Percentiles rank a stretch among this genome's conserved stretches.
phyloP scores from a whole-genome alignment of 768 basidiomycete species.

The Boletales sp. region DNA sequence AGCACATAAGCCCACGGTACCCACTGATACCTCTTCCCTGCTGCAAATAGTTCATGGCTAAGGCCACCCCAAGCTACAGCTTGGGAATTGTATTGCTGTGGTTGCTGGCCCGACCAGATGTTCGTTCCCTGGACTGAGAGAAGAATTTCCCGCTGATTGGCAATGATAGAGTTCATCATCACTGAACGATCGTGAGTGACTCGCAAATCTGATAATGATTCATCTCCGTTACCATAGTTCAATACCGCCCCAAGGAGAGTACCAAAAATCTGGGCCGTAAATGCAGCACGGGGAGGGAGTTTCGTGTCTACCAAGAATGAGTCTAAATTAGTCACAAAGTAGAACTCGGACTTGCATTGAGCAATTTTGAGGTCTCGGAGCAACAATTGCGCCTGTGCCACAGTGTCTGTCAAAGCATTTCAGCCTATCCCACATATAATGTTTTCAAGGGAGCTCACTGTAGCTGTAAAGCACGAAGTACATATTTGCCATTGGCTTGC shows the following conservation, averaged over 20 bases:
- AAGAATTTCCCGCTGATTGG: slow-evolving; percentile 48
- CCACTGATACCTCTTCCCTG: slow-evolving; percentile 33
- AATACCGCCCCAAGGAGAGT: slow-evolving; percentile 28
- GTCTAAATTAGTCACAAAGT: slow-evolving; percentile 36
- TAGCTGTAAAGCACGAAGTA: slow-evolving; percentile 44
- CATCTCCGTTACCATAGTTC: slow-evolving; percentile 53
- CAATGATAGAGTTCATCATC: slow-evolving; percentile 55
- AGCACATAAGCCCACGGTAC: slow-evolving; percentile 38
- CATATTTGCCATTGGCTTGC: slow-evolving; percentile 45
- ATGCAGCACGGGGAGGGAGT: slow-evolving; percentile 64
- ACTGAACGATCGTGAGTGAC: slow-evolving; percentile 25
- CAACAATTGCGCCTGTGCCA: slow-evolving; percentile 47
- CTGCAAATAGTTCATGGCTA: slow-evolving; percentile 32
- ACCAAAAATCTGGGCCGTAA: slow-evolving; percentile 52
- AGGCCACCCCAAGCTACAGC: slow-evolving; percentile 43
- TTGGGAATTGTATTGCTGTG: slow-evolving; percentile 29
- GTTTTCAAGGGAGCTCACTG: slow-evolving; percentile 36
- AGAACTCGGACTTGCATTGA: slow-evolving; percentile 16
- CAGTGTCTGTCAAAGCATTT: slow-evolving; percentile 40
- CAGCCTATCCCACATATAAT: slow-evolving; percentile 43
- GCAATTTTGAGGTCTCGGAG: slow-evolving; percentile 54
- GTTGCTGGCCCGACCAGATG: slow-evolving; percentile 31
- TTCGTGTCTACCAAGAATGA: slow-evolving; percentile 41
- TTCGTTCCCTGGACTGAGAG: slow-evolving; percentile 52
- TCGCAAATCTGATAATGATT: slow-evolving; percentile 40